A percentile compares a stretch with the other conserved stretches of the same genome.
Conservation (phyloP, 2,329 filamentous ascomycete genomes). For the Aspergillus fischeri region DNA sequence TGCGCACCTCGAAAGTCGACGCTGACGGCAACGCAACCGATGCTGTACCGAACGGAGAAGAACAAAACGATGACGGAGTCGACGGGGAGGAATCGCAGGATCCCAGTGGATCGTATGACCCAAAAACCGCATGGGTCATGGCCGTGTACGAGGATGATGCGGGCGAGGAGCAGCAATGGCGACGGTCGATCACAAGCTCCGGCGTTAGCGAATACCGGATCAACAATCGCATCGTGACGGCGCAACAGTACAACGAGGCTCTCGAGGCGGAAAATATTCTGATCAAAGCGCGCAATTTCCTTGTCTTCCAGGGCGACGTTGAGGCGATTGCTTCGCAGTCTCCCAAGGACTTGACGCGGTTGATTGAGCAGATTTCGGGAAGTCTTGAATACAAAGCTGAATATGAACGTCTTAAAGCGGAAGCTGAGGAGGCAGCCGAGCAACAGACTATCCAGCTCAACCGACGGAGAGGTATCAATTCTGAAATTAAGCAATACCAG, state of each 20-base stretch:
- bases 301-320: slow-evolving; percentile 97
- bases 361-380: slow-evolving; percentile 97
- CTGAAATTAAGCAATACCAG: slow-evolving; percentile 95
- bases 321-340: slow-evolving; percentile 95
- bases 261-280: slow-evolving; percentile 93
- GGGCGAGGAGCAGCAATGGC: slow-evolving; percentile 92
- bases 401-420: slow-evolving; percentile 84
- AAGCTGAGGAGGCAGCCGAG: slow-evolving; percentile 81
- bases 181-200: slow-evolving; percentile 82
- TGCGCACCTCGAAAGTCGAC: slow-evolving; percentile 89
- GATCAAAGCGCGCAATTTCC: slow-evolving; percentile 95
- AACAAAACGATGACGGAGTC: slow-evolving; percentile 53
- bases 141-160: slow-evolving; percentile 98
- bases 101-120: slow-evolving; percentile 62
- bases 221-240: slow-evolving; percentile 84
- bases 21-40: slow-evolving; percentile 68
- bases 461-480: slow-evolving; percentile 88
- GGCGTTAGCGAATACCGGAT: slow-evolving; percentile 95
- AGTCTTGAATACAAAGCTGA: slow-evolving; percentile 91
- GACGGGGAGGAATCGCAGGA: slow-evolving; percentile 59
- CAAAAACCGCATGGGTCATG: slow-evolving; percentile 97
- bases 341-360: slow-evolving; percentile 82
- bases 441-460: slow-evolving; percentile 86
- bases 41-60: slow-evolving; percentile 60
- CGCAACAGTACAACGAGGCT: slow-evolving; percentile 88